Percentiles rank a stretch among this genome's conserved stretches.
Conservation (phyloP, 2,329 filamentous ascomycete genomes). For the Emergomyces orientalis region DNA sequence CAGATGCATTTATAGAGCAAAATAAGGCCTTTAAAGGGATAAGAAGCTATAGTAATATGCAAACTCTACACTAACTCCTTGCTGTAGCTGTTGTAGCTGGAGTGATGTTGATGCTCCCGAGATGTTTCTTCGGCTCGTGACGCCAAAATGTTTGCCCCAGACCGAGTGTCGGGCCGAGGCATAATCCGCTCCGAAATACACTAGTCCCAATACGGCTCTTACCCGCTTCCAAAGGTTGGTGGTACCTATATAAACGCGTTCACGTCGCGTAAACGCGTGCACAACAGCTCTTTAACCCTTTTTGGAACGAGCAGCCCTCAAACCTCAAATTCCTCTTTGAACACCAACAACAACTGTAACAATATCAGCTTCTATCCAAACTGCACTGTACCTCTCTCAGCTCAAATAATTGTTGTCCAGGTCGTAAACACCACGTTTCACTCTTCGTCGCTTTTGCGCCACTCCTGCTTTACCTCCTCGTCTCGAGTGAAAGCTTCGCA, state of each 20-base stretch:
- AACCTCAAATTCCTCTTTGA: neutral
- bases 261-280: constrained; percentile 10
- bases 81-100: neutral
- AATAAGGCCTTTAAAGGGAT: neutral
- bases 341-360: neutral
- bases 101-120: neutral
- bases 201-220: constrained; percentile 13
- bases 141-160: constrained; percentile 11
- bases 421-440: neutral
- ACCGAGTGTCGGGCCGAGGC: constrained; percentile 23
- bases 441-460: neutral
- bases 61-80: too few relatives aligned
- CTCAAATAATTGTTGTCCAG: neutral
- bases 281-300: neutral
- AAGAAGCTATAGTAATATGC: neutral
- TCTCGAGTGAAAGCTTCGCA: constrained; percentile 19
- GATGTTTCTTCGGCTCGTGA: constrained; percentile 15
- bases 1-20: constrained; percentile 3
- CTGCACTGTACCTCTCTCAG: neutral
- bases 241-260: constrained; percentile 9
- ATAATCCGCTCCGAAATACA: constrained; percentile 25
- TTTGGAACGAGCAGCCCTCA: neutral
- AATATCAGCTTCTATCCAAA: neutral
- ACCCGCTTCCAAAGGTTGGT: too few relatives aligned
- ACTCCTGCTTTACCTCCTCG: neutral